Evolutionary conservation across 31 red algal species (phyloP).

Genomic region (Bonnemaisonia californica): DNA sequence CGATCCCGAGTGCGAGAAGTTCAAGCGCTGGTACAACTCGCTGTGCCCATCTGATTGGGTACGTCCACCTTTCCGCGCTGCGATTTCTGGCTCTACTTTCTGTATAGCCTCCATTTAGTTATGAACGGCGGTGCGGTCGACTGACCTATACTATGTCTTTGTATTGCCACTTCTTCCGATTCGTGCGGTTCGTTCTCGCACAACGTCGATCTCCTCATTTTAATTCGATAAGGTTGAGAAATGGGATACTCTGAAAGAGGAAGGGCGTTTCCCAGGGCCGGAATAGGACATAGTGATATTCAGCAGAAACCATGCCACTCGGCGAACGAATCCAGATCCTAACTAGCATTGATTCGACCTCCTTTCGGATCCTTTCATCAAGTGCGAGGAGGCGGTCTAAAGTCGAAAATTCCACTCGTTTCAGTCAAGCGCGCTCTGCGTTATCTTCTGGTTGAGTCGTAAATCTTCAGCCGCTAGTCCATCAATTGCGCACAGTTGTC

Average conservation of each 20-base stretch:
- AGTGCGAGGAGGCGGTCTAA: neutral
- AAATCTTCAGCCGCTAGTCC: too few relatives aligned
- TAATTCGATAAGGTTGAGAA: constrained; percentile 99
- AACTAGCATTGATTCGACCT: too few relatives aligned
- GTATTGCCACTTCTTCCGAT: too few relatives aligned
- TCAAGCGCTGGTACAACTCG: constrained; percentile 92
- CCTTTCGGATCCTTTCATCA: neutral
- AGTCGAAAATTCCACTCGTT: neutral
- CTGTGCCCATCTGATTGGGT: constrained; percentile 97
- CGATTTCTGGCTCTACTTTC: neutral
- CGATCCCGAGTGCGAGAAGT: constrained; percentile 98
- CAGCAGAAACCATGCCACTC: too few relatives aligned
- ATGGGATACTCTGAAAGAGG: constrained; percentile 92
- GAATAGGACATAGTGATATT: constrained; percentile 33
- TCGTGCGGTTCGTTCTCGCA: too few relatives aligned
- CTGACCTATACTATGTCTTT: too few relatives aligned
- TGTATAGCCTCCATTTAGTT: neutral
- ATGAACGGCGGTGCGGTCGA: too few relatives aligned
- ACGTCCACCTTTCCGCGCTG: constrained; percentile 27
- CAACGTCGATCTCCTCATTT: too few relatives aligned
- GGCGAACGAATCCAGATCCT: too few relatives aligned
- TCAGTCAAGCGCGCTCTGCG: too few relatives aligned
- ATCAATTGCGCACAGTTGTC: too few relatives aligned
- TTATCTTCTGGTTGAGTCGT: too few relatives aligned
- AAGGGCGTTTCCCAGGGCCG: constrained; percentile 92